Base-by-base conservation (phyloP, 345 rosid species). In the Salix brachista region DNA sequence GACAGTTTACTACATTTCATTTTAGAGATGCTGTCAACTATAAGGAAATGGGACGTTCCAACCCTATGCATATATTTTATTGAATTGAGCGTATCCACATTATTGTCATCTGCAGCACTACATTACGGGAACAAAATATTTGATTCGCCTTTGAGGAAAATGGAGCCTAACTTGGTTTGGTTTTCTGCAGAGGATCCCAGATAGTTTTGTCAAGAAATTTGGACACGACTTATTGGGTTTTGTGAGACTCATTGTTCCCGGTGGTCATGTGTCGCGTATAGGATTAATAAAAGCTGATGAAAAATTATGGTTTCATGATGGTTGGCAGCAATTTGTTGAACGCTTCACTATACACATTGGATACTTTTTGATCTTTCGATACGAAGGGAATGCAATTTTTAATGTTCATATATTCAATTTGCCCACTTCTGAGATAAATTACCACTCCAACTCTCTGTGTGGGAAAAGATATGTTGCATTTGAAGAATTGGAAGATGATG, bases 291-390 rank as follows among this genome's bases (percentile, higher is more conserved):
- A 88, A 89, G 83, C 79, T 68, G 91, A 90, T 39, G 84, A 87
- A 84, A 92, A 88, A 83, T 78, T 88, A 69, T 94, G 96, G 97
- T 90, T 94, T 78, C 84, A 85, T 79, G 91, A 90, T 58, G 93
- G 91, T 67, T 94, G 97, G 98, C 92, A 88, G 80, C 93, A 89
- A 78, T 92, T 94, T 80, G 88, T 94, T 30, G 94, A 92, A 70
- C 91, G 91, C 39, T 91, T 88, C 84, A 80, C 85, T 58, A 91
- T 94, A 50, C 87, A 88, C 72, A 82, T 88, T 80, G 97, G 98
- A 61, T 93, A 88, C 85, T 84, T 94, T 84, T 76, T 94, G 80
- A 80, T 91, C 67, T 94, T 92, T 85, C 88, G 91, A 92, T 94
- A 94, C 54, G 94, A 92, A 87, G 97, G 97, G 28, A 89, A 84